Base-by-base conservation (phyloP, 2,329 filamentous ascomycete species). In the Botryotinia calthae region DNA sequence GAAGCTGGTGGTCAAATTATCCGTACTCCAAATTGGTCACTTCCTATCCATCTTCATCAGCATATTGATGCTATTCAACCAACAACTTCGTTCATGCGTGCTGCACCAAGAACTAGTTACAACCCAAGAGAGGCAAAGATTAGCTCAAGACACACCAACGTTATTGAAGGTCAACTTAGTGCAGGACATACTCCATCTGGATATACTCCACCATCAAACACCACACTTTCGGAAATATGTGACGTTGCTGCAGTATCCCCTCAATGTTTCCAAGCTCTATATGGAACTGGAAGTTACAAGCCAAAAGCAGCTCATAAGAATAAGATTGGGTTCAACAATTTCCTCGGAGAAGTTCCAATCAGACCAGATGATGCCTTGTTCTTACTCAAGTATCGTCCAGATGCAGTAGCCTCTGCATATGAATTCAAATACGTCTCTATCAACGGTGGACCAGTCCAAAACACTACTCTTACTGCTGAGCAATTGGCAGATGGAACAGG, bases 11-110 rank as follows among this genome's bases (percentile, higher is more conserved):
- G 83, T 4, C 78, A 83, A 18, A 78, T 89, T 12, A 83, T 86
- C 25, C 85, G 88, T 61, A 84, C 88, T 0, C 84, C 86, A 1
- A 80, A 83, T 58, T 90, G 88, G 87, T 89, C 87, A 61, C 84
- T 90, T 7, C 88, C 88, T 25, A 78, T 77, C 48, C 85, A 89
- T 77, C 82, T 90, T 7, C 87, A 89, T 77, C 82, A 84, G 66
- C 87, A 88, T 77, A 86, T 90, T 74, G 87, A 89, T 77, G 84
- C 86, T 20, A 86, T 90, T 40, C 87, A 90, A 78, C 88, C 88
- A 2, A 90, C 88, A 1, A 89, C 85, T 66, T 87, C 87, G 0
- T 90, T 90, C 82, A 86, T 87, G 79, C 83, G 84, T 58, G 58
- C 71, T 14, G 71, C 59, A 20, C 70, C 70, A 44, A 68, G 31